Conservation (phyloP, 2,329 filamentous ascomycete species). For the Cephalotrichum gorgonifer region DNA sequence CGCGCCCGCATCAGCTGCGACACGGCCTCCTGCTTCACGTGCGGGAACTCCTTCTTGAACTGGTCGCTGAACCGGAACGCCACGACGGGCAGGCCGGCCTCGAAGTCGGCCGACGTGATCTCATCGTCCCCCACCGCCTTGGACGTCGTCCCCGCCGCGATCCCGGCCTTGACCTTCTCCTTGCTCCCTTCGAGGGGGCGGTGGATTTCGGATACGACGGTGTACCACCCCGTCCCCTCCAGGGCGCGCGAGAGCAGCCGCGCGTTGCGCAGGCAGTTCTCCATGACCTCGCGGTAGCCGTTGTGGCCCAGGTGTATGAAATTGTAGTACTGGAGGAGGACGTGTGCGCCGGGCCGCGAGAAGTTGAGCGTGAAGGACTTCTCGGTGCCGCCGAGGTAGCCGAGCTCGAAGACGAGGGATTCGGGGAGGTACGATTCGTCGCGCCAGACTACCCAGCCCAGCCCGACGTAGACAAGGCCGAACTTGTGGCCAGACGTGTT, state of each 20-base stretch:
- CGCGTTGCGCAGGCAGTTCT: slow-evolving; percentile 56
- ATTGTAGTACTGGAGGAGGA: slow-evolving; percentile 66
- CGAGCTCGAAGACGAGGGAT: slow-evolving; percentile 59
- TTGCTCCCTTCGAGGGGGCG: slow-evolving; percentile 33
- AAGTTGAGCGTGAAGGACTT: slow-evolving; percentile 65
- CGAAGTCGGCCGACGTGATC: slow-evolving; percentile 49
- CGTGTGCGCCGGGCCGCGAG: slow-evolving; percentile 57
- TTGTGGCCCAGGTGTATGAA: slow-evolving; percentile 58
- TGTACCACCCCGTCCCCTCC: slow-evolving; percentile 57
- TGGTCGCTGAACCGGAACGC: slow-evolving; percentile 52
- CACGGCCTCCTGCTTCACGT: slow-evolving; percentile 54
- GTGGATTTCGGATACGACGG: slow-evolving; percentile 55
- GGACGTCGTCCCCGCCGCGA: slow-evolving; percentile 19
- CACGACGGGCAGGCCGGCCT: slow-evolving; percentile 58
- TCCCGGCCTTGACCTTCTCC: slow-evolving; percentile 6
- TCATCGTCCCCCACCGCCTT: slow-evolving; percentile 12
- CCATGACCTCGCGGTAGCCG: slow-evolving; percentile 55
- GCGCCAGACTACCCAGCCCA: slow-evolving; percentile 63
- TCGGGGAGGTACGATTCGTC: slow-evolving; percentile 55
- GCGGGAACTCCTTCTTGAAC: slow-evolving; percentile 49
- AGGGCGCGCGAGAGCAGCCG: slow-evolving; percentile 51
- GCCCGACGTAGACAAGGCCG: slow-evolving; percentile 54
- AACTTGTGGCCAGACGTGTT: slow-evolving; percentile 54
- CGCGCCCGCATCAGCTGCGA: slow-evolving; percentile 53
- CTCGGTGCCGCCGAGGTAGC: slow-evolving; percentile 62